Base-by-base conservation (phyloP, 2,329 filamentous ascomycete genomes). In the Paraphaeosphaeria minitans region DNA sequence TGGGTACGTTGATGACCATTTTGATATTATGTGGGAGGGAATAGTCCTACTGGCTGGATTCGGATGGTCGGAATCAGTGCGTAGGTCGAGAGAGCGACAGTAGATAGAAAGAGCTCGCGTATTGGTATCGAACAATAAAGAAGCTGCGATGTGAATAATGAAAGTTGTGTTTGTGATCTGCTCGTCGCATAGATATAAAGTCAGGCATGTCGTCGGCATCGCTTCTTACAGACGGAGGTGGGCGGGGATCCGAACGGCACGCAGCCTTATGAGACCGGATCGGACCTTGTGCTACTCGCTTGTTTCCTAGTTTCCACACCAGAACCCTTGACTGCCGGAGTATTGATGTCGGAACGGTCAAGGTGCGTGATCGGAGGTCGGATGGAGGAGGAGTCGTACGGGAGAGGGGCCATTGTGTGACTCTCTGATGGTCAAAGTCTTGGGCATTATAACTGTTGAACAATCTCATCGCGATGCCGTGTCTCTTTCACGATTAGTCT, bases 1-100 rank as follows among this genome's bases (percentile, higher is more conserved):
- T 80, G 57, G 79, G 78, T 53, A 83, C 78, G 64, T 67, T 66
- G 68, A 79, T 65, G 58, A 77, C 75, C 76, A 78, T 78, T 64
- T 68, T 75, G 50, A 48, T 58, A 53, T 70, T 60, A 66, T 60
- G 64, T 70, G 61, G 21, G 10, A 49, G 52, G 56, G 16, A 35
- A 64, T 65, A 45, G 56, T 64, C 55, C 56, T 65, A 62, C 59
- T 65, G 47, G 53, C n/a, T 19, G 21, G n/a, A 22, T 19, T 29
- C 19, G 24, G 13, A n/a, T 19, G 6, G 4, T 43, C 19, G 43
- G 5, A 46, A 29, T 46, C 21, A 21, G 43, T 12, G 10, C 12
- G 22, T 35, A 13, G 19, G 24, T 47, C 43, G 22, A 35, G 29
- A n/a, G 29, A 35, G 27, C 12, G 29, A 49, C n/a, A 49, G 27